phyloP scores from a whole-genome alignment of 306 rosid genomes.

The Adenanthera pavonina region DNA sequence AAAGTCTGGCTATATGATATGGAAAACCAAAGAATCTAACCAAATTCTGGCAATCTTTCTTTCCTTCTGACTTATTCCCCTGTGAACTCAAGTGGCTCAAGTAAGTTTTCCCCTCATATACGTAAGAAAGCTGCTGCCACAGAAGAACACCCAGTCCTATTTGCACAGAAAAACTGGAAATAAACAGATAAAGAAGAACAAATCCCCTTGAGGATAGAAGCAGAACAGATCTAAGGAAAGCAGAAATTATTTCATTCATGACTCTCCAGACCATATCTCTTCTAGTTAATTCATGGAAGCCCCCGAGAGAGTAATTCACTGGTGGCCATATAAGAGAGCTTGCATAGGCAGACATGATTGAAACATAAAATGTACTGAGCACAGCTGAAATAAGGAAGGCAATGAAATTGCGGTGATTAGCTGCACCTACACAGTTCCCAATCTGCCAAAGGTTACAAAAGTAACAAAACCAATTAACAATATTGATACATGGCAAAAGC shows the following conservation, averaged over 20 bases:
- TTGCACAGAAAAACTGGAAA: slow-evolving; percentile 73
- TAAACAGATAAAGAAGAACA: slow-evolving; percentile 72
- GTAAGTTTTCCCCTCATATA: slow-evolving; percentile 81
- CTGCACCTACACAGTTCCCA: slow-evolving; percentile 98
- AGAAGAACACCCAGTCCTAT: slow-evolving; percentile 79
- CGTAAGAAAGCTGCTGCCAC: slow-evolving; percentile 88
- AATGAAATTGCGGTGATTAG: slow-evolving; percentile 81
- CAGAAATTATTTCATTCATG: slow-evolving; percentile 47
- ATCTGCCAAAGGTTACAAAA: slow-evolving; percentile 65
- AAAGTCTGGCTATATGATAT: slow-evolving; percentile 56
- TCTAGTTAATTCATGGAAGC: slow-evolving; percentile 35
- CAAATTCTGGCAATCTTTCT: slow-evolving; percentile 80
- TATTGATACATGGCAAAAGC: no score
- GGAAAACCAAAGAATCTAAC: slow-evolving; percentile 76
- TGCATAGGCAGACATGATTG: slow-evolving; percentile 65
- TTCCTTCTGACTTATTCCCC: slow-evolving; percentile 50
- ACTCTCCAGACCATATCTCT: slow-evolving; percentile 39
- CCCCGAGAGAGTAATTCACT: slow-evolving; percentile 34
- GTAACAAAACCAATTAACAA: slow-evolving; percentile 22
- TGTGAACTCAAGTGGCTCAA: slow-evolving; percentile 63
- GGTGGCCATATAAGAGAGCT: slow-evolving; percentile 69
- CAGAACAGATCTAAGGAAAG: slow-evolving; percentile 63
- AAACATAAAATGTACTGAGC: slow-evolving; percentile 65
- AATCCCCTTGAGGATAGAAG: slow-evolving; percentile 78
- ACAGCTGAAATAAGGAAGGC: slow-evolving; percentile 86